Evolutionary conservation across 768 basidiomycete species (phyloP), one percentile per base, ranked within the genome.

Genomic region (Clitopilus hobsonii): DNA sequence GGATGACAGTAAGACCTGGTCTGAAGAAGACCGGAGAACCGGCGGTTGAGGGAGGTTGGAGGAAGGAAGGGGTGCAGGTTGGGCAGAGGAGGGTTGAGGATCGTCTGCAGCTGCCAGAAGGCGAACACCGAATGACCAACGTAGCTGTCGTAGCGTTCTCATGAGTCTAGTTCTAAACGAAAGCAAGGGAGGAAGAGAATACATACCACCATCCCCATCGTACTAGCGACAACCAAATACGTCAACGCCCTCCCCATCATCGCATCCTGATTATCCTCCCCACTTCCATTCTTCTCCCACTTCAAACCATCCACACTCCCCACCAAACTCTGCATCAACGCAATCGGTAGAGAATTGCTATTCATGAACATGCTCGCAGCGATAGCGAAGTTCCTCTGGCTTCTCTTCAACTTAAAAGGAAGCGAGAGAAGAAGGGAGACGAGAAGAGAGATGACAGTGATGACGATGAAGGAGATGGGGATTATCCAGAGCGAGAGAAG

Each of bases 121-220:
- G 50, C 79, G 82, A n/a, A 97, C 87, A 18, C 94, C 94, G 67
- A 89, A 92, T 53, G 91, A 94, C 90, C 96, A 98, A 14, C 95
- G 88, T 26, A 97, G 71, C 91, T 91, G 58, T 14, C 4, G 32
- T 3, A 36, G n/a, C 10, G 4, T 36, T 11, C n/a, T n/a, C n/a
- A n/a, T n/a, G n/a, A 36, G 32, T 10, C 13, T 11, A 11, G n/a
- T 2, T 36, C 13, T 11, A 36, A 36, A 11, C n/a, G 3, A 36
- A 14, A 36, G 32, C n/a, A n/a, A n/a, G 32, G 13, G 10, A 36
- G 29, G 4, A 11, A 36, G 32, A 36, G 8, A 36, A 36, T 61
- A 49, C 48, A 18, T 63, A 94, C 91, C 63, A 98, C 84, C 94
- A 96, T 96, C 41, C 97, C 97, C 27, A 98, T 78, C 0, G 95